These are phyloP conservation scores for Trichoderma sp. DNA, from an alignment of 2,329 filamentous ascomycete genomes.

Conservation along the genomic window DNA sequence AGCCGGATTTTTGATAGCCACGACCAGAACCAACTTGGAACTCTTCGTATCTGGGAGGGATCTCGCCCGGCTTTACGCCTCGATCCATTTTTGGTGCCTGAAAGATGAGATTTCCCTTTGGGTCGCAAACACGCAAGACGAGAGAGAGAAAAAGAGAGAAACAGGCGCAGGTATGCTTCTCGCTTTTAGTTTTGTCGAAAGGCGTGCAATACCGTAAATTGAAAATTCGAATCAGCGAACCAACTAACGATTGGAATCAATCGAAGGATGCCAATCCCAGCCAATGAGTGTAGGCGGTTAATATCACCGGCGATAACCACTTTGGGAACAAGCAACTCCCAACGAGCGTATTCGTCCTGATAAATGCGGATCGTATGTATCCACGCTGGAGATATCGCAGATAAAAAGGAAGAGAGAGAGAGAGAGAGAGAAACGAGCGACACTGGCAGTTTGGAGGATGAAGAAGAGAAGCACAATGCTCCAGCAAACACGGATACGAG, in stretches of 20 bases:
- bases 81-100: not conserved
- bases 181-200: not conserved
- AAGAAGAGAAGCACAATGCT: not conserved
- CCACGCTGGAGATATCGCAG: not conserved
- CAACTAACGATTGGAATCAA: not conserved
- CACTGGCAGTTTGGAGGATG: not conserved
- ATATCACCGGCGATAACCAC: constrained; percentile 6
- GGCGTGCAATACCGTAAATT: not conserved
- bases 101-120: not conserved
- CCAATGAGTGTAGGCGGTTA: constrained; percentile 3
- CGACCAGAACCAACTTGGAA: constrained; percentile 28
- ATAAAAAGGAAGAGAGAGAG: not conserved
- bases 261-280: not conserved
- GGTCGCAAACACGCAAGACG: not conserved
- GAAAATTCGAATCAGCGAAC: not conserved
- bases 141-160: not conserved
- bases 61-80: constrained; percentile 29
- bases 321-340: constrained; percentile 1
- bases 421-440: not conserved
- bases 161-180: not conserved
- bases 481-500: not conserved
- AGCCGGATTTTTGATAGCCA: constrained; percentile 27
- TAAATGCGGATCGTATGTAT: not conserved
- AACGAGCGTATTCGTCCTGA: not conserved
- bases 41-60: constrained; percentile 33